Evolutionary conservation across 371 early-diverging fungal genomes (phyloP), one percentile per base, ranked within the genome.

Genomic region (Apophysomyces elegans): DNA sequence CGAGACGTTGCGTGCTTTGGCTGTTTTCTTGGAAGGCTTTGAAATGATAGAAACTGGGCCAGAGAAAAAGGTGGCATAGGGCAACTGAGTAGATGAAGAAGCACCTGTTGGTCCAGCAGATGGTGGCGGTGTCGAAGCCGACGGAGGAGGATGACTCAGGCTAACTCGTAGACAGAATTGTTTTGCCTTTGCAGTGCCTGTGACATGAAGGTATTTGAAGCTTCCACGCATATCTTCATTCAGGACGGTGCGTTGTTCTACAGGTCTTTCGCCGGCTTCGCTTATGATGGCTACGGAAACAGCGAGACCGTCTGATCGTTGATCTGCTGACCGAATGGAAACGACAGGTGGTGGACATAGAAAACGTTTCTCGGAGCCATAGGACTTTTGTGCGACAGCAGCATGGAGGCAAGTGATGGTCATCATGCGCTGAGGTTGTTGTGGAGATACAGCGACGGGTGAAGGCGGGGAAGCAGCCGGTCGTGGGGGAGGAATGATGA

Each of bases 321-420:
- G 58, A 39, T 50, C 74, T 41, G 87, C 84, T 45, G 68, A 64
- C 56, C 83, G 75, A 64, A 91, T 72, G 36, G 84, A 81, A 2
- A 93, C 86, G n/a, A 91, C 83, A 4, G 95, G 95, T 35, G 95
- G 94, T 58, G 95, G 95, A 65, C 94, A 94, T 39, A 95, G 68
- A 71, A 93, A 95, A 1, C 95, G 84, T 73, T 93, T 94, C 72
- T 95, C 95, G 61, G 89, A 86, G 13, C 95, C 95, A 74, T 95
- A 95, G 9, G 94, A 93, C 76, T 95, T 95, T 74, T 95, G 95
- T 8, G 93, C 95, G 12, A 90, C 90, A 2, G 86, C 75, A 11
- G 89, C 88, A 71, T 90, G 88, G 37, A 84, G 77, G 59, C 89
- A 89, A 32, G 86, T 85, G 37, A 90, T 79, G 35, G 85, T 86